A percentile compares a stretch with the other conserved stretches of the same genome.
Evolutionary conservation across 768 basidiomycete species (phyloP).

Genomic region (Macrolepiota fuliginosa): DNA sequence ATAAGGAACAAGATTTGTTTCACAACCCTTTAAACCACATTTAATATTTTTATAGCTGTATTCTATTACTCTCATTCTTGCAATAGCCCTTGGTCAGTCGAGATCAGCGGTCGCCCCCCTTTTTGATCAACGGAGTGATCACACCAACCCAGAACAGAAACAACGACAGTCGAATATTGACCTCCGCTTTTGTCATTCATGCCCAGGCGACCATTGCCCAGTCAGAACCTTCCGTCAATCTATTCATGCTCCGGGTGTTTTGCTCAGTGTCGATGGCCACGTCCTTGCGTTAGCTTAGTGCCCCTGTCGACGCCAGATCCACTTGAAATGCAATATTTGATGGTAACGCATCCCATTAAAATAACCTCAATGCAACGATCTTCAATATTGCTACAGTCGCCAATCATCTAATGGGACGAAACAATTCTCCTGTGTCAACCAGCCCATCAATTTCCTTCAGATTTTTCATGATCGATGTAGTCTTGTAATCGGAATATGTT

Average conservation of each 20-base stretch:
- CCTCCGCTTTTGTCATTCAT: neutral
- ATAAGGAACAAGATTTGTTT: too few relatives aligned
- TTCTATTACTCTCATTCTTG: too few relatives aligned
- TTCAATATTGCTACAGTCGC: neutral
- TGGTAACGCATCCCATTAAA: neutral
- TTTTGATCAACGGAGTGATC: neutral
- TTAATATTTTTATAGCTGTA: too few relatives aligned
- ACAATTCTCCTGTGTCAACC: too few relatives aligned
- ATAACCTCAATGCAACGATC: neutral
- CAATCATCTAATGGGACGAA: too few relatives aligned
- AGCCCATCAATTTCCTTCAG: too few relatives aligned
- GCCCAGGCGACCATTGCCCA: neutral
- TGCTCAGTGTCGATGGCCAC: neutral
- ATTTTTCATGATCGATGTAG: too few relatives aligned
- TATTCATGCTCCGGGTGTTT: neutral
- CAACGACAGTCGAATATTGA: neutral
- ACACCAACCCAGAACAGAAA: neutral
- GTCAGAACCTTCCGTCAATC: neutral
- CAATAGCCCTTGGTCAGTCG: neutral
- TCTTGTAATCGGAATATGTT: too few relatives aligned
- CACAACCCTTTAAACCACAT: too few relatives aligned
- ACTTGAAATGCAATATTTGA: neutral
- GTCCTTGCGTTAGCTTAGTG: neutral
- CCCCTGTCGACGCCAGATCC: neutral
- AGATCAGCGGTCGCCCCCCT: too few relatives aligned